phyloP scores from a whole-genome alignment of 1,284 basidiomycete species.

The Heterobasidion parviporum region DNA sequence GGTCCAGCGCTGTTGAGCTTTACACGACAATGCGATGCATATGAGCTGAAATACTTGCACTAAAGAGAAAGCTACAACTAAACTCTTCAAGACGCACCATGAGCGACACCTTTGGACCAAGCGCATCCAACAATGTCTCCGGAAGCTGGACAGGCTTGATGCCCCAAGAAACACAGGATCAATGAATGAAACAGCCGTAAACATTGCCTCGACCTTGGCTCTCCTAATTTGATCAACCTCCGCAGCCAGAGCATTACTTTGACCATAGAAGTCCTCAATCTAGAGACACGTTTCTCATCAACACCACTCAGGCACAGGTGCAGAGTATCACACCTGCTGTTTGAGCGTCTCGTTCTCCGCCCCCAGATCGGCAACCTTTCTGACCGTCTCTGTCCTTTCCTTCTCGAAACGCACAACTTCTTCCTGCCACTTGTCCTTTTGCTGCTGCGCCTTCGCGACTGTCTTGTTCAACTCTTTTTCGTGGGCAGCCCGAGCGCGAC shows the following conservation, averaged over 20 bases:
- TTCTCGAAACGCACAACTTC: background rate
- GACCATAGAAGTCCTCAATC: conserved; percentile 9
- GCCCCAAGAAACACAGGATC: background rate
- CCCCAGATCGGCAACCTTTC: background rate
- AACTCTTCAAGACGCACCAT: background rate
- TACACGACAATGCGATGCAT: background rate
- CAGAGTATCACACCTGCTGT: background rate
- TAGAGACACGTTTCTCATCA: background rate
- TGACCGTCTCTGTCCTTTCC: background rate
- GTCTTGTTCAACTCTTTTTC: too few species aligned
- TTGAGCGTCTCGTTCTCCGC: background rate
- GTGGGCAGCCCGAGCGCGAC: too few species aligned
- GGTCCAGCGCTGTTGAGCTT: background rate
- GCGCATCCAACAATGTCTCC: background rate
- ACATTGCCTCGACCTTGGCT: conserved; percentile 1
- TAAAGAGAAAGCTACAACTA: background rate
- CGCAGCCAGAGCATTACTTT: conserved; percentile 11
- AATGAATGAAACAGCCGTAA: background rate
- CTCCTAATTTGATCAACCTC: conserved; percentile 13
- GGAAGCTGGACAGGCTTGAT: background rate
- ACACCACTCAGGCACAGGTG: too few species aligned
- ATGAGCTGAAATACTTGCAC: background rate
- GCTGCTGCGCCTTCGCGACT: too few species aligned
- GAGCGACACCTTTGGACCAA: background rate
- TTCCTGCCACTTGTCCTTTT: background rate